Percentiles rank a stretch among this genome's conserved stretches.
Conservation (phyloP, 2,329 filamentous ascomycete genomes). For the Albifimbria verrucaria region DNA sequence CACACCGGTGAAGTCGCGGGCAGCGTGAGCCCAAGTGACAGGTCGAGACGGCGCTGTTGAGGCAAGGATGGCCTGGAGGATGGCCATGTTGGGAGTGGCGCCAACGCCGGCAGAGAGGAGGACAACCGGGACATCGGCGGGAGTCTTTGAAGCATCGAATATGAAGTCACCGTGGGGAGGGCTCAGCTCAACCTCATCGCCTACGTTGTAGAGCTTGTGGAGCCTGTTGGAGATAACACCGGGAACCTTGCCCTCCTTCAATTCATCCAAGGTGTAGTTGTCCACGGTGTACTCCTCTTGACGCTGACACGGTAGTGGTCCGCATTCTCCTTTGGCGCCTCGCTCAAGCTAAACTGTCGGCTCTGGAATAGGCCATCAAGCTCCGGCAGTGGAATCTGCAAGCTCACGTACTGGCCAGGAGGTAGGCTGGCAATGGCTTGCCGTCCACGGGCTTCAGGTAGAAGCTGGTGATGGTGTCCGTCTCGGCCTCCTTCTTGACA, state of each 20-base stretch:
- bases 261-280: conserved; percentile 25
- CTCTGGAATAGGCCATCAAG: conserved; percentile 61
- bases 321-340: conserved; percentile 45
- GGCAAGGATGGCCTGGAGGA: conserved; percentile 53
- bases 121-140: conserved; percentile 53
- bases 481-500: conserved; percentile 58
- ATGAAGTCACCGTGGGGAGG: conserved; percentile 61
- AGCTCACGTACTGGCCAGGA: conserved; percentile 72
- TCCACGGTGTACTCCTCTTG: conserved; percentile 56
- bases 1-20: conserved; percentile 44
- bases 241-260: conserved; percentile 29
- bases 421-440: conserved; percentile 53
- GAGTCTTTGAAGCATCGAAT: conserved; percentile 43
- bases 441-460: conserved; percentile 64
- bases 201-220: conserved; percentile 43
- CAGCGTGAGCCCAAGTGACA: conserved; percentile 62
- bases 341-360: conserved; percentile 72
- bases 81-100: conserved; percentile 62
- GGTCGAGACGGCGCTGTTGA: conserved; percentile 33
- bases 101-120: conserved; percentile 68
- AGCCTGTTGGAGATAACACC: conserved; percentile 53
- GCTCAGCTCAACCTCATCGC: conserved; percentile 52
- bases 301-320: conserved; percentile 70
- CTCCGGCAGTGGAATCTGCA: conserved; percentile 59
- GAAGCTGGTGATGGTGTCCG: conserved; percentile 61